Percentiles rank a stretch among this genome's conserved stretches.
These are phyloP conservation scores for Rosa rugosa DNA, from an alignment of 306 rosid genomes.

Conservation along the genomic window DNA sequence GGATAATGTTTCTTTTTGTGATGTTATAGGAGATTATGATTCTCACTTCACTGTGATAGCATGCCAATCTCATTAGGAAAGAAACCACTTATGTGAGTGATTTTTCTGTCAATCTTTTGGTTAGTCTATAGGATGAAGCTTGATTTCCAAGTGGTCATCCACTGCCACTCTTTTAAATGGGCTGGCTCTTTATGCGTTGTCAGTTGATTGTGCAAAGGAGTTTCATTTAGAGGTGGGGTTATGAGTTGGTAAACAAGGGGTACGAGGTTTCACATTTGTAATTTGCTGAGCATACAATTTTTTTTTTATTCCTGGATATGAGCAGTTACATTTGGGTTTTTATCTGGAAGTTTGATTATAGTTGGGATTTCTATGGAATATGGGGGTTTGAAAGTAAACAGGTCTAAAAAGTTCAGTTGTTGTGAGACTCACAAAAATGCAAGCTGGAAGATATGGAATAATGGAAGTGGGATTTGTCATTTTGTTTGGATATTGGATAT, in stretches of 20 bases:
- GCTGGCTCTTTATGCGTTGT: background rate
- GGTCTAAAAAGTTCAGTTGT: background rate
- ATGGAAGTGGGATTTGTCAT: background rate
- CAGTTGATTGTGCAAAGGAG: background rate
- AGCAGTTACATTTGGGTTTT: background rate
- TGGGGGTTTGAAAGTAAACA: background rate
- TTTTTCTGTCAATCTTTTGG: background rate
- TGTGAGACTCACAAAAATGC: background rate
- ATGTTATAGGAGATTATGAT: background rate
- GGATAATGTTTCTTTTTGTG: background rate
- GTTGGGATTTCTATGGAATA: background rate
- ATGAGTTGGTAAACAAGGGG: background rate
- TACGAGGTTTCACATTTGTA: background rate
- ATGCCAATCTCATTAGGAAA: background rate
- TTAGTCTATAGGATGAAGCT: slow-evolving; percentile 3
- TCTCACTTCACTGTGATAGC: background rate
- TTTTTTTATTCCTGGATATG: background rate
- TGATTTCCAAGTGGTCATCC: background rate
- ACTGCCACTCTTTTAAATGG: no score
- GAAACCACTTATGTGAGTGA: background rate
- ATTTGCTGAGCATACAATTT: background rate
- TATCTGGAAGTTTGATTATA: background rate
- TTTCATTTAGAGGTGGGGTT: background rate
- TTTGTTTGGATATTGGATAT: background rate
- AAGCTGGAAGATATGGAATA: background rate